Conservation (phyloP, 805 yeast genomes). For the Candida sonorensis region DNA sequence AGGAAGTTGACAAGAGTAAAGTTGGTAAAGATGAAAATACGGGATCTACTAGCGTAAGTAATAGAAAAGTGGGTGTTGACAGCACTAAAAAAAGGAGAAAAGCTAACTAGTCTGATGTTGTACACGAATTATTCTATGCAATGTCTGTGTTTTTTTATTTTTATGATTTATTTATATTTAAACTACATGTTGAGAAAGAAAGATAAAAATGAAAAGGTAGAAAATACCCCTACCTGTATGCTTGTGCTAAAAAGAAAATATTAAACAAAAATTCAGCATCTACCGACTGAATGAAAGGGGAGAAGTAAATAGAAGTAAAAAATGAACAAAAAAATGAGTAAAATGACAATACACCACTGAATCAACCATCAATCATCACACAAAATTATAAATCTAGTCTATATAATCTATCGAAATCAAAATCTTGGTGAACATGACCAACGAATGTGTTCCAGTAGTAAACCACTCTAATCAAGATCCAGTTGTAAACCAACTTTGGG, state of each 20-base stretch:
- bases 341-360: no score
- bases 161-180: background rate
- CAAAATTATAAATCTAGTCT: conserved; percentile 13
- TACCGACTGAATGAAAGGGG: background rate
- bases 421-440: conserved; percentile 42
- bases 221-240: no score
- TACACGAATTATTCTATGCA: no score
- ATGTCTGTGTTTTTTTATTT: background rate
- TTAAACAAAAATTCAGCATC: no score
- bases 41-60: background rate
- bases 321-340: background rate
- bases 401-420: conserved; percentile 26
- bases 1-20: conserved; percentile 47
- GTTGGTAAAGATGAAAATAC: conserved; percentile 17
- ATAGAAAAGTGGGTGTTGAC: background rate
- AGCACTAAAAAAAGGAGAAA: background rate
- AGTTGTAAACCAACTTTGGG: conserved; percentile 54
- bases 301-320: background rate
- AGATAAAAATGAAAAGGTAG: background rate
- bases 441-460: conserved; percentile 69
- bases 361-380: no score
- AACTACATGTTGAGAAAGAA: background rate
- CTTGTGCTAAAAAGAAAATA: no score
- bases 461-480: conserved; percentile 41
- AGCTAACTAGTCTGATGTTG: no score